Conservation (phyloP, 2,329 filamentous ascomycete genomes). For the Epichloe coenophiala region DNA sequence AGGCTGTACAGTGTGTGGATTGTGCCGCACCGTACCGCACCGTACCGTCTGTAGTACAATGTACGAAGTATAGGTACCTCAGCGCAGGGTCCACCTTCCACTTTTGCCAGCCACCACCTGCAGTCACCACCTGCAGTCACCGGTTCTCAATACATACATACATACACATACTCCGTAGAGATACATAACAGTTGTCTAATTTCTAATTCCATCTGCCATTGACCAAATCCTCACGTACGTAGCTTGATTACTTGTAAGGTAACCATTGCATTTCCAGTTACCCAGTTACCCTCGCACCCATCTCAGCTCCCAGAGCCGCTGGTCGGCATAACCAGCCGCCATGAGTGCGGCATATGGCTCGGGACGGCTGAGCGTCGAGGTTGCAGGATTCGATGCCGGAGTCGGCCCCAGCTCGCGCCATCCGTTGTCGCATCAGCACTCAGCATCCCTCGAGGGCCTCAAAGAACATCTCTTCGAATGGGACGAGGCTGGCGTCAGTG, state of each 20-base stretch:
- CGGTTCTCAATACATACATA: too few species aligned
- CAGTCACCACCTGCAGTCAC: too few species aligned
- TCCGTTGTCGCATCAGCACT: conserved; percentile 15
- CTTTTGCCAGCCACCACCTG: too few species aligned
- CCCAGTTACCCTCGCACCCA: background rate
- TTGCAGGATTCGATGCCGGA: background rate
- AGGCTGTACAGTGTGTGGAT: background rate
- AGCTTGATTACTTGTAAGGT: background rate
- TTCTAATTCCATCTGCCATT: too few species aligned
- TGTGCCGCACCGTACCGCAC: too few species aligned
- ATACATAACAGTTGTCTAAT: too few species aligned
- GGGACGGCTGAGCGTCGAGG: too few species aligned
- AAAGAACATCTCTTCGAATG: conserved; percentile 25
- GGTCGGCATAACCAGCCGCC: background rate
- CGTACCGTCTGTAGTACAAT: too few species aligned
- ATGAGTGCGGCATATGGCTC: background rate
- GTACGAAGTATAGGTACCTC: too few species aligned
- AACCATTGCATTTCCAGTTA: background rate
- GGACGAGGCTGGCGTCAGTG: conserved; percentile 11
- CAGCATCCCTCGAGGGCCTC: conserved; percentile 12
- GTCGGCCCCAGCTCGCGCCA: conserved; percentile 12
- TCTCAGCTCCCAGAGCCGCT: background rate
- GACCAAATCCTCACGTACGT: too few species aligned
- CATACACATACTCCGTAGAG: too few species aligned
- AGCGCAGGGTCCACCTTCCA: too few species aligned